Evolutionary conservation across 768 basidiomycete species (phyloP), one percentile per base, ranked within the genome.

Genomic region (Wakefieldia striispora): DNA sequence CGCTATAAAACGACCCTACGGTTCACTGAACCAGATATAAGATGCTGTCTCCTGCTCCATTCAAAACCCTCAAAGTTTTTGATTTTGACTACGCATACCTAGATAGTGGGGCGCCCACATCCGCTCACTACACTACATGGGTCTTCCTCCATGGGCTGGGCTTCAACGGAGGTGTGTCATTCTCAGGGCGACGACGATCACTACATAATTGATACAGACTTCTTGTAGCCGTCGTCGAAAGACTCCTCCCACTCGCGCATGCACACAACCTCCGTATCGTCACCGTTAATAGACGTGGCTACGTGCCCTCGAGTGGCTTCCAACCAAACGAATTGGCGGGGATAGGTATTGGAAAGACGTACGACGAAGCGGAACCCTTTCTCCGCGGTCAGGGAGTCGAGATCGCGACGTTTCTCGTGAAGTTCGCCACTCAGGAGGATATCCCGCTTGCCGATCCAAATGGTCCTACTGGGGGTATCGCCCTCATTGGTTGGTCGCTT

Each of bases 271-370:
- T 59, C 11, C 60, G 63, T 19, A 56, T 65, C 29, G 45, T 64
- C 42, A 53, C 54, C 19, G 20, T 65, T 13, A 54, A 67, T 37
- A 51, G 63, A 44, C 65, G 62, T 6, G 65, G 63, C 2, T 67
- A 67, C 17, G 1, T 40, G 2, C 65, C 65, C 16, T 64, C 65
- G 16, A 64, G 65, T 20, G 33, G 47, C 19, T 67, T 64, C 38
- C 31, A 31, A 16, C 49, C 58, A 3, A 40, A 49, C 1, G 57
- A 61, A 6, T 7, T 61, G 14, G 4, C 26, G 0, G 36, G 34
- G 13, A 33, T 63, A 39, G 60, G 60, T 3, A 11, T 3, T 5
- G 42, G 42, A 21, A 63, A 61, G 51, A 63, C 27, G 38, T 31
- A 51, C 4, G 49, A 56, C 3, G 60, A 61, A 2, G 24, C 38